Conservation (phyloP, 495 filamentous ascomycete genomes). For the Penicillium odoratum region DNA sequence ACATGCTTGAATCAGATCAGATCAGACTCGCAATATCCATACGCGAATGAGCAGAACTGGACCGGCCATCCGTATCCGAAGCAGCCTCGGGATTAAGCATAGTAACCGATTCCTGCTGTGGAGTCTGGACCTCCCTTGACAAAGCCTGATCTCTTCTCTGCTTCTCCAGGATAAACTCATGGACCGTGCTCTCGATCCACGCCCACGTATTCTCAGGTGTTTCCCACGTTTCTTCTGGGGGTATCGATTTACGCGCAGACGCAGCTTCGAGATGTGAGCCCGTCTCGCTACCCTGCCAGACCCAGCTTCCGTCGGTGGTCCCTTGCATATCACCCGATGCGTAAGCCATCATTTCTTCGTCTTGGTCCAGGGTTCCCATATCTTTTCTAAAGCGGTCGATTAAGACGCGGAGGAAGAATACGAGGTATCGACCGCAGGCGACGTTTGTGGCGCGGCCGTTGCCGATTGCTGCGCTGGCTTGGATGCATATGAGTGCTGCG, state of each 20-base stretch:
- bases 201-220: slow-evolving; percentile 55
- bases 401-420: slow-evolving; percentile 76
- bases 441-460: slow-evolving; percentile 68
- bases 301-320: slow-evolving; percentile 75
- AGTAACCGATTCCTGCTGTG: slow-evolving; percentile 24
- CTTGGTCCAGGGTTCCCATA: slow-evolving; percentile 59
- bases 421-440: slow-evolving; percentile 77
- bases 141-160: slow-evolving; percentile 19
- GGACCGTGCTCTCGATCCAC: slow-evolving; percentile 50
- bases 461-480: slow-evolving; percentile 66
- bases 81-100: slow-evolving; percentile 36
- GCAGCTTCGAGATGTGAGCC: slow-evolving; percentile 38
- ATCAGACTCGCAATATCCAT: slow-evolving; percentile 86
- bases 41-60: slow-evolving; percentile 50
- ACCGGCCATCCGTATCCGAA: slow-evolving; percentile 38
- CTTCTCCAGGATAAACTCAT: slow-evolving; percentile 45
- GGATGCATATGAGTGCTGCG: slow-evolving; percentile 69
- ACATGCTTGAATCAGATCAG: slow-evolving; percentile 12
- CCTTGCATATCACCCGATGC: slow-evolving; percentile 89
- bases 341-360: slow-evolving; percentile 91
- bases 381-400: slow-evolving; percentile 57
- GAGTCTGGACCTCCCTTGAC: slow-evolving; percentile 2
- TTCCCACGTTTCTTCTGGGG: neutral
- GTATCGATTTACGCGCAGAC: slow-evolving; percentile 4
- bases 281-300: slow-evolving; percentile 73